These are phyloP conservation scores for Elsinoe arachidis DNA, from an alignment of 2,329 filamentous ascomycete species.

Conservation along the genomic window DNA sequence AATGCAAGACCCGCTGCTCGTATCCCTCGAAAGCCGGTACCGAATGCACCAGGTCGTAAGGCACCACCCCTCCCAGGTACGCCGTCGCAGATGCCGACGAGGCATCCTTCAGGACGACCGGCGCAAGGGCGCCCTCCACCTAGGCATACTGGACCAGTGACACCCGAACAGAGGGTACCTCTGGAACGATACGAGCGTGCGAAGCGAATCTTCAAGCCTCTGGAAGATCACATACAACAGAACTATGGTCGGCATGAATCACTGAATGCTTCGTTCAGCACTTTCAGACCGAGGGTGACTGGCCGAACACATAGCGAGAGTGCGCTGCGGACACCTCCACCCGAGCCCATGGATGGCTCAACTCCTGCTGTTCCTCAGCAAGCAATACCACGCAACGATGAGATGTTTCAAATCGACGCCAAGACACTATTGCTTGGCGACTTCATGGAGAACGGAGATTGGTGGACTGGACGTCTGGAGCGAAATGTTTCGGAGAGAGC, in stretches of 20 bases:
- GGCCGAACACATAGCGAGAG: constrained; percentile 38
- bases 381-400: constrained; percentile 27
- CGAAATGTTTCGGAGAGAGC: constrained; percentile 26
- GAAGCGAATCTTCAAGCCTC: constrained; percentile 59
- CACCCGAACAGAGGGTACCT: constrained; percentile 18
- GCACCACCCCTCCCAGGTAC: constrained; percentile 27
- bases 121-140: constrained; percentile 17
- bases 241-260: constrained; percentile 62
- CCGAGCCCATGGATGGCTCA: constrained; percentile 24
- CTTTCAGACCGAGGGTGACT: constrained; percentile 35
- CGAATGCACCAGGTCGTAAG: constrained; percentile 23
- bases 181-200: constrained; percentile 29
- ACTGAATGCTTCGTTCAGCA: constrained; percentile 69
- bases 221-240: constrained; percentile 68
- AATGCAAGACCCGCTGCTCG: background rate
- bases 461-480: constrained; percentile 60
- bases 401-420: constrained; percentile 57
- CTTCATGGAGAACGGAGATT: constrained; percentile 70
- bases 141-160: constrained; percentile 25
- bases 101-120: constrained; percentile 2
- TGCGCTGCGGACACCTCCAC: constrained; percentile 29
- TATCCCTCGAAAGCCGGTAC: constrained; percentile 21
- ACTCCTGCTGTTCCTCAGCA: constrained; percentile 19
- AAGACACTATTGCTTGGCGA: constrained; percentile 67
- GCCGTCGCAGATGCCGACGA: constrained; percentile 13